These are phyloP conservation scores for Penicillium janthinellum DNA, from an alignment of 2,329 filamentous ascomycete species.

Conservation along the genomic window DNA sequence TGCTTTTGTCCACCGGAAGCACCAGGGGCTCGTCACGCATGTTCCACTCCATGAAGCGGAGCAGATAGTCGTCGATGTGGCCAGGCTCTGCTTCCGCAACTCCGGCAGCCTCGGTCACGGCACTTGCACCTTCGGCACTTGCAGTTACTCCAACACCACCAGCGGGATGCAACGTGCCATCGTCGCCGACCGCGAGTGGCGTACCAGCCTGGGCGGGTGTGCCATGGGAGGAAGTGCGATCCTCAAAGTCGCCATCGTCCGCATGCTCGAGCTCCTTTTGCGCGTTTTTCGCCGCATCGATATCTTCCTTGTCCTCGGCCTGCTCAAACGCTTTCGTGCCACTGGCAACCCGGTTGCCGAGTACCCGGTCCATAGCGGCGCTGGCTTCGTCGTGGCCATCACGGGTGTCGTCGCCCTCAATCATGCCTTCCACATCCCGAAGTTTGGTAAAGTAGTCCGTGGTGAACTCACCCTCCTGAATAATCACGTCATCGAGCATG, in stretches of 20 bases:
- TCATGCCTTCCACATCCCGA: constrained; percentile 64
- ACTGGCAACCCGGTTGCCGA: constrained; percentile 67
- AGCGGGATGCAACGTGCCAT: constrained; percentile 19
- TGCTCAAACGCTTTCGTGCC: constrained; percentile 77
- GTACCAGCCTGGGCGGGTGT: constrained; percentile 41
- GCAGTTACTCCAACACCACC: background rate
- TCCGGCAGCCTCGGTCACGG: constrained; percentile 27
- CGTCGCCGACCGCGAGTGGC: constrained; percentile 42
- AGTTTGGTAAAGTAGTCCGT: constrained; percentile 91
- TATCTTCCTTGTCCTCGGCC: constrained; percentile 90
- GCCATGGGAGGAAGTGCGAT: constrained; percentile 52
- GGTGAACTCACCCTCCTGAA: constrained; percentile 96
- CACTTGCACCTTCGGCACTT: background rate
- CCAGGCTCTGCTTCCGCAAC: constrained; percentile 53
- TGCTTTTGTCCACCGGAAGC: constrained; percentile 51
- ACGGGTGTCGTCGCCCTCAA: constrained; percentile 58
- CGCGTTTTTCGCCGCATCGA: constrained; percentile 80
- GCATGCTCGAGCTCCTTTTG: constrained; percentile 84
- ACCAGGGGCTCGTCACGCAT: constrained; percentile 52
- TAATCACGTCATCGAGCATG: constrained; percentile 96
- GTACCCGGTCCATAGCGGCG: constrained; percentile 81
- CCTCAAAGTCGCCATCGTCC: constrained; percentile 82
- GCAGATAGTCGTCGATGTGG: constrained; percentile 75
- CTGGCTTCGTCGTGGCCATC: constrained; percentile 72
- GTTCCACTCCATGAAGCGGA: constrained; percentile 67